Evolutionary conservation across 176 grass and related monocot genomes (phyloP), one percentile per base, ranked within the genome.

Genomic region (Carex littledalei): DNA sequence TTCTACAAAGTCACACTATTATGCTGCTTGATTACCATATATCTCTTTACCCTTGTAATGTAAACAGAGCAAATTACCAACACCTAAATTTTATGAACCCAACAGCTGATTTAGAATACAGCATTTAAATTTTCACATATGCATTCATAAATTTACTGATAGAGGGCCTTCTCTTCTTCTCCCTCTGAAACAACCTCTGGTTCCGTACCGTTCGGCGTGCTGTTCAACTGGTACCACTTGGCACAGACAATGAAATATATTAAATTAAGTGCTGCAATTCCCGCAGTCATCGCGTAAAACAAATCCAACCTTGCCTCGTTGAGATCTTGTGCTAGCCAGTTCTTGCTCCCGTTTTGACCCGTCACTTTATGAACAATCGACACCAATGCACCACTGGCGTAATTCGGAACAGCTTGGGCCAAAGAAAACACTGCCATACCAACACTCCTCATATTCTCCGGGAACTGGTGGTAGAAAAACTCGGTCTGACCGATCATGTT

Each of bases 381-480:
- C 3, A 97, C 80, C 81, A 94, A 83, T 11, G 91, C 49, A 0
- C 89, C 86, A 8, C 91, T 86, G 2, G 64, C 15, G 26, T 94
- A 97, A 85, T 86, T 97, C 9, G 79, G 84, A 0, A 88, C 0
- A 2, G 89, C 84, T 6, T 91, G 2, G 0, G 67, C 87, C 3
- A 89, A 18, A 21, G 85, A 88, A n/a, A 90, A 60, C 16, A 94
- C 54, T 3, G 90, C 85, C 6, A 90, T 88, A 1, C 88, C 92
- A 5, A 92, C 81, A 59, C 90, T 94, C 12, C 86, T 82, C 92
- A 94, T 94, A 80, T 90, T 89, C 78, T 95, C 93, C 8, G 93
- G 93, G 63, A 92, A 92, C 56, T 95, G 88, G 60, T 82, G 88
- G 82, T 95, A 95, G 75, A 83, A 92, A 32, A 95, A 89, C 74